Evolutionary conservation across 2,329 filamentous ascomycete species (phyloP), one percentile per base, ranked within the genome.

Genomic region (Epichloe baconii): DNA sequence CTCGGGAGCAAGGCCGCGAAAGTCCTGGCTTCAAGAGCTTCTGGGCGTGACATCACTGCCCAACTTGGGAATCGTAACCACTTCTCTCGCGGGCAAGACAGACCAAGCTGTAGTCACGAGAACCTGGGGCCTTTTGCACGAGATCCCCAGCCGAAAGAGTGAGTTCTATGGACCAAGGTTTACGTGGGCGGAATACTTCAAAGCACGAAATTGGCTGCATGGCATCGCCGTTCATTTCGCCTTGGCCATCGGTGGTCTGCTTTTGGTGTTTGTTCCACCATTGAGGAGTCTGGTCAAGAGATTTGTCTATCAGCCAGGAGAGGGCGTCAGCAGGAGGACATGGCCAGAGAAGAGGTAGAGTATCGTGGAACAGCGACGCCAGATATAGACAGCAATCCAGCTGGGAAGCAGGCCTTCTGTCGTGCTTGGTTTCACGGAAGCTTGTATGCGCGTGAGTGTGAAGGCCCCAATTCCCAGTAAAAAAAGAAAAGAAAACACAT

Each of bases 311-410:
- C 68, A 76, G 56, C 79, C 80, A 1, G 80, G 80, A 11, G 64
- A 79, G 46, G 80, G 80, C 2, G 70, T 74, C 2, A 65, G 66
- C 17, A 68, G 65, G 78, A 85, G 59, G 66, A 71, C 23, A 71
- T 74, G 45, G 74, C 71, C 57, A 76, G 76, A 37, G 78, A 87
- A 48, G 72, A 76, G 50, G 65, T 86, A 31, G 79, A 83, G 61
- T 85, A 80, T 60, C 74, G 78, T 12, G 83, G 75, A 4, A 70
- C 86, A 19, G 86, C 77, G 1, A 72, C 70, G n/a, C 79, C 83
- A 0, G 82, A 86, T 57, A 12, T 52, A 26, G 64, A 62, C 3
- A 68, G 74, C n/a, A 57, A 59, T 60, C 64, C 48, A 4, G 59
- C 45, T 4, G 61, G 61, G 14, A 70, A 79, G 66, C 71, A 75